A percentile compares a stretch with the other conserved stretches of the same genome.
These are phyloP conservation scores for Ophiocytium majus DNA, from an alignment of 352 stramenopile genomes.

Conservation along the genomic window DNA sequence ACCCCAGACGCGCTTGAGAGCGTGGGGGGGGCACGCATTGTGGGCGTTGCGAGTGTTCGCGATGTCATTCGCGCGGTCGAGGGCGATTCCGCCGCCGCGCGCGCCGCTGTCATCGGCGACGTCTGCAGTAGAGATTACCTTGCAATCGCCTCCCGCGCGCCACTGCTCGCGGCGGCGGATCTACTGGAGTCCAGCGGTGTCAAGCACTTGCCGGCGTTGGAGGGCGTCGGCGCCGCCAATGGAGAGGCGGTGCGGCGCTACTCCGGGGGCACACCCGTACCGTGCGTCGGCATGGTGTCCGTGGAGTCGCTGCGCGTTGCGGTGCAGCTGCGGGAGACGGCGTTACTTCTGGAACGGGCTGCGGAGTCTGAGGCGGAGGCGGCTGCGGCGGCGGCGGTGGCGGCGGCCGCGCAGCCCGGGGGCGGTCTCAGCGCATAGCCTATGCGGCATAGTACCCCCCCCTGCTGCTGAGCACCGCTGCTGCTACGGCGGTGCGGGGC, in stretches of 20 bases:
- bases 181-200: slow-evolving; percentile 39
- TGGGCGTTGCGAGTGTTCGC: slow-evolving; percentile 26
- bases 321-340: slow-evolving; percentile 33
- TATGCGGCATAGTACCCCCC: no score
- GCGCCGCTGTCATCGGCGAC: slow-evolving; percentile 23
- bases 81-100: background rate
- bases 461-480: no score
- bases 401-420: no score
- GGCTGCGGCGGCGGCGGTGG: no score
- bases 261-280: background rate
- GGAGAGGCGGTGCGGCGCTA: background rate
- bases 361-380: no score
- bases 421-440: no score
- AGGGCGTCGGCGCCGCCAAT: background rate
- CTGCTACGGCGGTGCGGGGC: no score
- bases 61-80: slow-evolving; percentile 31
- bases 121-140: slow-evolving; percentile 32
- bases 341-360: background rate
- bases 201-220: slow-evolving; percentile 32
- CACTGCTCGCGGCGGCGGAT: background rate
- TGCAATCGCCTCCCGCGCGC: slow-evolving; percentile 10
- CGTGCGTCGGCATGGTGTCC: slow-evolving; percentile 28
- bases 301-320: slow-evolving; percentile 44
- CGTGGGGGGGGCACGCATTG: no score
- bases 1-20: no score